Percentiles rank a stretch among this genome's conserved stretches.
Evolutionary conservation across 139 green algal species (phyloP).

Genomic region (Chlorella vulgaris): DNA sequence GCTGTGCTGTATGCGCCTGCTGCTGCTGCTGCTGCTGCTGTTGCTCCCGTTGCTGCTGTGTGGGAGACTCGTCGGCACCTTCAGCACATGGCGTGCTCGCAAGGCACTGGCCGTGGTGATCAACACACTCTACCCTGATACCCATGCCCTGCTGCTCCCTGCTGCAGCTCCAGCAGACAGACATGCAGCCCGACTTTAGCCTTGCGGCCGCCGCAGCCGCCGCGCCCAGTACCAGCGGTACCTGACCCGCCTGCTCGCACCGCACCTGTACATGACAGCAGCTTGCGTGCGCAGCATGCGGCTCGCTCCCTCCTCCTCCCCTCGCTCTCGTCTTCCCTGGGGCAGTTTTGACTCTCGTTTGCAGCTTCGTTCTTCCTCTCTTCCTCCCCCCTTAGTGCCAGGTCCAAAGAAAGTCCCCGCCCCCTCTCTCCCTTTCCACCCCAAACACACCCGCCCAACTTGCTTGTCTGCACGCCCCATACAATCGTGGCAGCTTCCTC

Average conservation of each 20-base stretch:
- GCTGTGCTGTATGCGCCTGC: too few species aligned
- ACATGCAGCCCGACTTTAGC: conserved; percentile 19
- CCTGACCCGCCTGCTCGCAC: background rate
- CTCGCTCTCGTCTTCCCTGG: background rate
- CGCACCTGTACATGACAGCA: background rate
- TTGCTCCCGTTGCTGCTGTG: background rate
- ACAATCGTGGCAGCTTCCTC: too few species aligned
- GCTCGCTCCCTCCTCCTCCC: background rate
- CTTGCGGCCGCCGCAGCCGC: conserved; percentile 1
- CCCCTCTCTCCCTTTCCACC: too few species aligned
- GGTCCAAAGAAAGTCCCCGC: too few species aligned
- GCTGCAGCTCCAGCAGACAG: background rate
- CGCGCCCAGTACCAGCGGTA: conserved; percentile 10
- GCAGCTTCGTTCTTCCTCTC: too few species aligned
- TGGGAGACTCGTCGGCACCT: too few species aligned
- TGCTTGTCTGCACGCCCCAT: too few species aligned
- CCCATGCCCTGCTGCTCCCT: background rate
- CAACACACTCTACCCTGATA: too few species aligned
- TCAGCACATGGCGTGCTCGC: too few species aligned
- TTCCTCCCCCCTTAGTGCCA: too few species aligned
- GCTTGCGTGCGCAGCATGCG: background rate
- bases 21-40: background rate
- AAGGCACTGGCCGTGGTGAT: too few species aligned
- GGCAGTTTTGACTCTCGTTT: background rate
- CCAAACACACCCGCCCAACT: too few species aligned